Evolutionary conservation across 2,329 filamentous ascomycete species (phyloP).

Genomic region (Hymenoscyphus linearis): DNA sequence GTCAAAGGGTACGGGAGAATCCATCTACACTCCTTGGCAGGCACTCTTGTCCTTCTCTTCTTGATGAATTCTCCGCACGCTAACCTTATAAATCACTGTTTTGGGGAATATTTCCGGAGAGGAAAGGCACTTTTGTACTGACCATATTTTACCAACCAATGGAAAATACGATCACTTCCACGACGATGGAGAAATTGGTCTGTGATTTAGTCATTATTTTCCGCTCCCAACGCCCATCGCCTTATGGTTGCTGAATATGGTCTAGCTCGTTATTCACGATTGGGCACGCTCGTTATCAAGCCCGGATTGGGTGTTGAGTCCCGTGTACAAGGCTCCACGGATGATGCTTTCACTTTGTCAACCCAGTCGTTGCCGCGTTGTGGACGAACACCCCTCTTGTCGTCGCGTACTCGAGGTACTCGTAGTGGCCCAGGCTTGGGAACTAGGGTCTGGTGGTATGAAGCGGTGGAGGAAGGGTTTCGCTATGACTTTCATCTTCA

Average conservation of each 20-base stretch:
- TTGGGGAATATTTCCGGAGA: not conserved
- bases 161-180: not conserved
- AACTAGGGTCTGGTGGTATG: too few species aligned
- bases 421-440: too few species aligned
- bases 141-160: not conserved
- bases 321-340: not conserved
- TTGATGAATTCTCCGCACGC: not conserved
- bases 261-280: not conserved
- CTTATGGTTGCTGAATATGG: not conserved
- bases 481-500: not conserved
- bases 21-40: not conserved
- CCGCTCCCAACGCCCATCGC: not conserved
- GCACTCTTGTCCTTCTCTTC: not conserved
- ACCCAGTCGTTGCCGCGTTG: too few species aligned
- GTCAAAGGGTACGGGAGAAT: not conserved
- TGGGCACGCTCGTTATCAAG: not conserved
- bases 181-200: not conserved
- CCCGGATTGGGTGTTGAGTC: not conserved
- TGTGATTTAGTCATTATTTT: not conserved
- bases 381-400: too few species aligned
- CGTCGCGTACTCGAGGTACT: too few species aligned
- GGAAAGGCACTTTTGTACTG: not conserved
- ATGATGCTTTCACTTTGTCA: too few species aligned
- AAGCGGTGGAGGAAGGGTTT: too few species aligned
- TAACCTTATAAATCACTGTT: not conserved